Evolutionary conservation across 192 early-diverging fungal genomes (phyloP).

Genomic region (Backusella luteola): DNA sequence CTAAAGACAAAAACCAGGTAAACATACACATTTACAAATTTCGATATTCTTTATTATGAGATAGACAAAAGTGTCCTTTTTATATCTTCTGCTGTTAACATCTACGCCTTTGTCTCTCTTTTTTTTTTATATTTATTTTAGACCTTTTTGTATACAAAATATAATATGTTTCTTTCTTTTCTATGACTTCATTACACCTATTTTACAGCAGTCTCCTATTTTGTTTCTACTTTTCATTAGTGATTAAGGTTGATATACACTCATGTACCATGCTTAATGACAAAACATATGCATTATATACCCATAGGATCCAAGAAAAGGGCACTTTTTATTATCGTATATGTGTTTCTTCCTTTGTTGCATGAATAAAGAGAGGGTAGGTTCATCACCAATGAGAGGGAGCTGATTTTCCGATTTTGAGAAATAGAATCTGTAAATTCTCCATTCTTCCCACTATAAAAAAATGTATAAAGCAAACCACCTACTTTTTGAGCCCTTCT

Average conservation of each 20-base stretch:
- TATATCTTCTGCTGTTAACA: not conserved
- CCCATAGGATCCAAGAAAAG: not conserved
- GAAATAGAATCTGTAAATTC: not conserved
- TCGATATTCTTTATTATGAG: not conserved
- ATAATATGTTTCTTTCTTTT: not conserved
- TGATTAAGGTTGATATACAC: not conserved
- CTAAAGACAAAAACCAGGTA: not conserved
- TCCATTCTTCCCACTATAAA: not conserved
- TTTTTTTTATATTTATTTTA: not conserved
- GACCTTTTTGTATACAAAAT: not conserved
- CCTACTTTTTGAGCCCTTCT: not conserved
- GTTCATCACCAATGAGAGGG: not conserved
- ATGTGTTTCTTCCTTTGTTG: not conserved
- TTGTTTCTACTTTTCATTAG: not conserved
- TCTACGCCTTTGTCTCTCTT: not conserved
- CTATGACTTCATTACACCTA: conserved; percentile 1
- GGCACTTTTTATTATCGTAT: not conserved
- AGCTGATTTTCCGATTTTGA: not conserved
- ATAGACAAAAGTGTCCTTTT: not conserved
- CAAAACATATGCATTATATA: not conserved
- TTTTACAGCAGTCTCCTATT: not conserved
- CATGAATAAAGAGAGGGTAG: not conserved
- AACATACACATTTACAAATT: not conserved
- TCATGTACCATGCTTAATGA: not conserved
- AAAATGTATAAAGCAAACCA: not conserved